Conservation (phyloP, 2,329 filamentous ascomycete species). For the Fusarium pininemorale region DNA sequence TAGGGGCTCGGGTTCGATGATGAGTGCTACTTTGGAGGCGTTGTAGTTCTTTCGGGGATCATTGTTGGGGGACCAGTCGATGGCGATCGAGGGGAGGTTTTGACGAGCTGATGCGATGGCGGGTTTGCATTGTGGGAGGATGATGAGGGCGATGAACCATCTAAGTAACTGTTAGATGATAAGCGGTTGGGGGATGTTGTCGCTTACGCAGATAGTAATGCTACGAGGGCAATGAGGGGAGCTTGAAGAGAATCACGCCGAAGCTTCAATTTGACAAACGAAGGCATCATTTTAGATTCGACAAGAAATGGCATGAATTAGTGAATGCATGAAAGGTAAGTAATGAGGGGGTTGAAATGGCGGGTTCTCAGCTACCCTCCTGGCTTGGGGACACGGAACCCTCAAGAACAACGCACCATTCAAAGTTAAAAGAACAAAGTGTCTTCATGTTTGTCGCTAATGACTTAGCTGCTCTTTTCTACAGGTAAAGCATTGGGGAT, state of each 20-base stretch:
- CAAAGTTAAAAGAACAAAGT: not conserved
- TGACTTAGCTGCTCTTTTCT: accelerated
- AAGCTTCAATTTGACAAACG: not conserved
- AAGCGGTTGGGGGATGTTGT: no score
- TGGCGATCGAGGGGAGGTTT: not conserved
- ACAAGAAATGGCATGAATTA: not conserved
- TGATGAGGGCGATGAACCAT: not conserved
- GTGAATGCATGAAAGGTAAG: not conserved
- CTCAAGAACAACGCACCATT: accelerated
- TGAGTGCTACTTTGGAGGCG: not conserved
- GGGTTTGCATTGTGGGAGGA: not conserved
- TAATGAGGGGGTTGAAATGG: accelerated
- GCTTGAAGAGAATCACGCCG: not conserved
- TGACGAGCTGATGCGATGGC: accelerated
- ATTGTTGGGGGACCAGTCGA: not conserved
- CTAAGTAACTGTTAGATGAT: not conserved
- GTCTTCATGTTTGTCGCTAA: not conserved
- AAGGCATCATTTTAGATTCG: not conserved
- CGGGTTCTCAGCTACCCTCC: accelerated
- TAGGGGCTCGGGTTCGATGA: not conserved
- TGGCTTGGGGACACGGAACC: not conserved
- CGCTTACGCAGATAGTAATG: not conserved
- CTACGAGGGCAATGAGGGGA: not conserved
- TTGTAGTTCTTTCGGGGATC: not conserved
- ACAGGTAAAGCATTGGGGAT: accelerated